phyloP scores from a whole-genome alignment of 495 filamentous ascomycete genomes.

The Neurospora pannonica region DNA sequence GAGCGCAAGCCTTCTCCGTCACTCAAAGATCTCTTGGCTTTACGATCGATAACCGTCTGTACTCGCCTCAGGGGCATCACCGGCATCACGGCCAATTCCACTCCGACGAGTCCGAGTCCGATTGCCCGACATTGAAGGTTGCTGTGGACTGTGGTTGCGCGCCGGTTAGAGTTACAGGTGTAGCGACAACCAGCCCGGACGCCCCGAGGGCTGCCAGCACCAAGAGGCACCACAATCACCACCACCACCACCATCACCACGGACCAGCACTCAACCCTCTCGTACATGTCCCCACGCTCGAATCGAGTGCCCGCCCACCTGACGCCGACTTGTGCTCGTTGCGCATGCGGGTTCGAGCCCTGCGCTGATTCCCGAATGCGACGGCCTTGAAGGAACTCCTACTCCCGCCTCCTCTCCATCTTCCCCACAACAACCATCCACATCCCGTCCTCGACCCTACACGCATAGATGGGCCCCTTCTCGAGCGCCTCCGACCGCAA shows the following conservation, averaged over 20 bases:
- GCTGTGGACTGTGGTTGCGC: background rate
- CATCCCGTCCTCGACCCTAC: slow-evolving; percentile 1
- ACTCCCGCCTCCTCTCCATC: background rate
- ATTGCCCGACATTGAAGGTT: background rate
- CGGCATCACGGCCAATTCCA: background rate
- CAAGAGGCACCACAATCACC: background rate
- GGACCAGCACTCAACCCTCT: background rate
- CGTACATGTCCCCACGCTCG: slow-evolving; percentile 1
- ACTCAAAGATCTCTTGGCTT: slow-evolving; percentile 25
- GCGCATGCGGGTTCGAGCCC: slow-evolving; percentile 1
- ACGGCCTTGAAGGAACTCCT: background rate
- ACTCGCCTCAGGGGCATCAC: background rate
- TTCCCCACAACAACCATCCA: slow-evolving; percentile 5
- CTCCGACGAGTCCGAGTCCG: background rate
- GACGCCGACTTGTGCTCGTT: background rate
- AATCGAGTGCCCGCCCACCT: background rate
- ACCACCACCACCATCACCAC: background rate
- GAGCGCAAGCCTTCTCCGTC: slow-evolving; percentile 15
- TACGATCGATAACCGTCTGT: slow-evolving; percentile 1
- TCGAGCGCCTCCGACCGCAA: slow-evolving; percentile 20
- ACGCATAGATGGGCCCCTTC: slow-evolving; percentile 30
- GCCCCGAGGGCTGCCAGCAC: background rate
- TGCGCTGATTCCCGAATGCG: slow-evolving; percentile 1
- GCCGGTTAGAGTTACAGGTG: background rate
- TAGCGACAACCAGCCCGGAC: background rate